Conservation (phyloP, 2,329 filamentous ascomycete genomes). For the Diaporthe eres region DNA sequence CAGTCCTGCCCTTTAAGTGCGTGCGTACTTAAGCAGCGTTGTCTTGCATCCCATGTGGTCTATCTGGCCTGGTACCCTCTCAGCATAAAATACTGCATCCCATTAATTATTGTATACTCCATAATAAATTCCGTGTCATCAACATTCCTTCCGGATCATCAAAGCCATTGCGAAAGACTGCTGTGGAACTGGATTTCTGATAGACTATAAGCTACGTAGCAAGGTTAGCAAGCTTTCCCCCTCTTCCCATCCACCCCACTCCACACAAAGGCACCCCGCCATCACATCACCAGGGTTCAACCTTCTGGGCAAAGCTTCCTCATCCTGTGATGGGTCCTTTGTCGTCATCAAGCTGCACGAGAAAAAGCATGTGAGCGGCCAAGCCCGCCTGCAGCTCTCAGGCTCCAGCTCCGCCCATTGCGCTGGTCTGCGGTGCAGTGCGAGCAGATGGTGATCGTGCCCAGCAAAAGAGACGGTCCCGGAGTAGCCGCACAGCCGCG, state of each 20-base stretch:
- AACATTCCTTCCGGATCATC: too few relatives aligned
- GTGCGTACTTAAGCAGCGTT: not conserved
- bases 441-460: not conserved
- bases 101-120: too few relatives aligned
- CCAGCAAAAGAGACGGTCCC: not conserved
- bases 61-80: not conserved
- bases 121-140: not conserved
- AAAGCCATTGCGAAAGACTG: not conserved
- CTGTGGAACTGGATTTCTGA: not conserved
- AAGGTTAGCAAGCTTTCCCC: slow-evolving; percentile 1
- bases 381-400: not conserved
- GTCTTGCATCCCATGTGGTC: not conserved
- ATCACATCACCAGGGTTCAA: slow-evolving; percentile 15
- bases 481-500: not conserved
- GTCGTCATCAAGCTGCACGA: slow-evolving; percentile 17
- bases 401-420: not conserved
- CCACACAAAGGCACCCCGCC: slow-evolving; percentile 7
- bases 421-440: not conserved
- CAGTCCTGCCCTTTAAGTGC: not conserved
- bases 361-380: slow-evolving; percentile 24
- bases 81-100: not conserved
- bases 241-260: not conserved
- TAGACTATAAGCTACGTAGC: not conserved
- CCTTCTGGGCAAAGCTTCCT: not conserved
- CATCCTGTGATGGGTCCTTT: not conserved